Conservation (phyloP, 352 stramenopile genomes). For the Pythium diclinum region DNA sequence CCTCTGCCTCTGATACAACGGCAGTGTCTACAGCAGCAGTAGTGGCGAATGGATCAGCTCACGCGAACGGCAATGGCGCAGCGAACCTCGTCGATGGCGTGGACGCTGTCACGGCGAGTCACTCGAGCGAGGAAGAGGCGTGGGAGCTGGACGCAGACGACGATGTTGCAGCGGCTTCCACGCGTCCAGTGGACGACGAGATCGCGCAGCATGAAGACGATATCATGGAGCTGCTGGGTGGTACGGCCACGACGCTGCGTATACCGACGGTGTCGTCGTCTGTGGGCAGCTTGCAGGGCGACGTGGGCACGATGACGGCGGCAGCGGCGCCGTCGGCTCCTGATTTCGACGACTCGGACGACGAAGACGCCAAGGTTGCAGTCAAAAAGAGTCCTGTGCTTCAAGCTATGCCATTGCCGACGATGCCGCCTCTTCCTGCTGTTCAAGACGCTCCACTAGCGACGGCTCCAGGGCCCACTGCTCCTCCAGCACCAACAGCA, state of each 20-base stretch:
- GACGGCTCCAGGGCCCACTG: not conserved
- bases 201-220: constrained; percentile 63
- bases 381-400: constrained; percentile 13
- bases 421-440: too few relatives aligned
- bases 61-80: not conserved
- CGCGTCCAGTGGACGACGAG: constrained; percentile 31
- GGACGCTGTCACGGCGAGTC: constrained; percentile 2
- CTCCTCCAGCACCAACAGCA: not conserved
- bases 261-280: constrained; percentile 18
- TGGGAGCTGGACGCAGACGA: constrained; percentile 10
- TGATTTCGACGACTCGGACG: constrained; percentile 41
- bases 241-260: constrained; percentile 14
- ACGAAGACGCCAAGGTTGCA: constrained; percentile 22
- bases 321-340: constrained; percentile 36
- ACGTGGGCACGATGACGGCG: constrained; percentile 9
- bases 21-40: not conserved
- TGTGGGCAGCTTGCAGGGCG: constrained; percentile 1
- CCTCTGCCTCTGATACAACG: not conserved
- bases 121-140: constrained; percentile 19
- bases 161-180: not conserved
- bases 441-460: not conserved
- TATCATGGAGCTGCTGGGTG: constrained; percentile 43
- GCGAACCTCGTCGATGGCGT: constrained; percentile 1
- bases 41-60: not conserved
- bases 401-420: not conserved